Evolutionary conservation across 1,284 basidiomycete genomes (phyloP).

Genomic region (Rhodotorula sp.): DNA sequence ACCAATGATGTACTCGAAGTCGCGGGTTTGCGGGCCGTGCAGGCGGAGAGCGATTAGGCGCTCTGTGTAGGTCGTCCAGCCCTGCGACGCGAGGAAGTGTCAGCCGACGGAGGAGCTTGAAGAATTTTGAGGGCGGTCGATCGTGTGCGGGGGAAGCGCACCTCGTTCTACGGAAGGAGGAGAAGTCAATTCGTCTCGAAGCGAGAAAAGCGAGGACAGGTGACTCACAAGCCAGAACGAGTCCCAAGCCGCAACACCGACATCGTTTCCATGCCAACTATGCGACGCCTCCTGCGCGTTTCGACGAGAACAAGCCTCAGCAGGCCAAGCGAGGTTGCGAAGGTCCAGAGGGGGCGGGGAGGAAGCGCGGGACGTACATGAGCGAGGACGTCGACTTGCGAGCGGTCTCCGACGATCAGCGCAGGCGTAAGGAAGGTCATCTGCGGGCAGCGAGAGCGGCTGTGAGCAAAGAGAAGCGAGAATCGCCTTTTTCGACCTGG

Average conservation of each 20-base stretch:
- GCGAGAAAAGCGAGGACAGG: no score
- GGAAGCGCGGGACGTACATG: no score
- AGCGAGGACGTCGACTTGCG: constrained; percentile 77
- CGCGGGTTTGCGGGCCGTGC: constrained; percentile 74
- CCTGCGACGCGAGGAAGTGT: constrained; percentile 23
- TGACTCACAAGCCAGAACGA: constrained; percentile 73
- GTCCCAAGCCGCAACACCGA: constrained; percentile 44
- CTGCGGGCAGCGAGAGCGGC: not conserved
- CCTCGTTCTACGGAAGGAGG: constrained; percentile 60
- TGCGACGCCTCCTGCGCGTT: constrained; percentile 52
- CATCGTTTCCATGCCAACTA: constrained; percentile 51
- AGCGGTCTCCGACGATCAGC: constrained; percentile 60
- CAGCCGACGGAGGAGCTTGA: not conserved
- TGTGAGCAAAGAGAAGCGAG: no score
- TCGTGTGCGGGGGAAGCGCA: constrained; percentile 39
- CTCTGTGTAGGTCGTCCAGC: constrained; percentile 88
- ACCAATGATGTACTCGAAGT: constrained; percentile 76
- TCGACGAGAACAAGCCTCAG: no score
- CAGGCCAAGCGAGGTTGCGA: no score
- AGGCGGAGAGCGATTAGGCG: constrained; percentile 72
- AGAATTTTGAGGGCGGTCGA: not conserved
- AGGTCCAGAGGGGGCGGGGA: no score
- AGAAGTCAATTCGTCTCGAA: not conserved
- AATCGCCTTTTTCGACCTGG: no score
- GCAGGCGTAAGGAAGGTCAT: constrained; percentile 81